phyloP scores from a whole-genome alignment of 2,329 filamentous ascomycete species.

The Knoxdaviesia capensis region DNA sequence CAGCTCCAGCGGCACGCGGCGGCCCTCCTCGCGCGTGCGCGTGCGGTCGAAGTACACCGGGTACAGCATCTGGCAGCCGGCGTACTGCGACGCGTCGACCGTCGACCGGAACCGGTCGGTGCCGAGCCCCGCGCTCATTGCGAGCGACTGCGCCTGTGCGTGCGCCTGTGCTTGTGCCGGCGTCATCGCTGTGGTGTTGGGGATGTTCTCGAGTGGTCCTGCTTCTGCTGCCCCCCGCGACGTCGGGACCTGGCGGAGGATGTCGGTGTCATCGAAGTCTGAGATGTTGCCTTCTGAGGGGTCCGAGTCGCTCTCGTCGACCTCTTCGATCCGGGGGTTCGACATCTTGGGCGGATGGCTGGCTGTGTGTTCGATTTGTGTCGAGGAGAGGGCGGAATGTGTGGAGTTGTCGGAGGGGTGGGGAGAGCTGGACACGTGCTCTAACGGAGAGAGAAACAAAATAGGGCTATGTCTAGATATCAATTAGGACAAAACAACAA shows the following conservation, averaged over 20 bases:
- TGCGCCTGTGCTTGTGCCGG: no score
- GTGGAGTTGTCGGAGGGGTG: no score
- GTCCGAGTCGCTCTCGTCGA: constrained; percentile 73
- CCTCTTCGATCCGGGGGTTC: constrained; percentile 78
- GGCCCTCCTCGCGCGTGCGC: constrained; percentile 56
- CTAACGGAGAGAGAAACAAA: background rate
- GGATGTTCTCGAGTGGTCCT: constrained; percentile 6
- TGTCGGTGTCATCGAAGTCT: constrained; percentile 37
- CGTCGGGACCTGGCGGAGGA: constrained; percentile 19
- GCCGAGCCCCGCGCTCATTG: no score
- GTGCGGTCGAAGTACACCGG: constrained; percentile 82
- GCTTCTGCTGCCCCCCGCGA: background rate
- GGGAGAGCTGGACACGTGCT: no score
- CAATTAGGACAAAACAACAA: background rate
- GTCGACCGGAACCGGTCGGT: no score
- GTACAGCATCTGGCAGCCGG: constrained; percentile 71
- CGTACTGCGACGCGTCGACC: constrained; percentile 7
- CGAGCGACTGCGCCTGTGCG: no score
- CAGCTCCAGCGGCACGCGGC: constrained; percentile 51
- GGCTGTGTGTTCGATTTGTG: constrained; percentile 1
- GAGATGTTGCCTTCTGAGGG: constrained; percentile 72
- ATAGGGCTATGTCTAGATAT: background rate
- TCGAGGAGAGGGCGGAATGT: constrained; percentile 2
- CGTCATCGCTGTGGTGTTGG: no score
- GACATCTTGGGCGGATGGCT: constrained; percentile 35